Base-by-base conservation (phyloP, 495 filamentous ascomycete species). In the Rusavskia elegans region DNA sequence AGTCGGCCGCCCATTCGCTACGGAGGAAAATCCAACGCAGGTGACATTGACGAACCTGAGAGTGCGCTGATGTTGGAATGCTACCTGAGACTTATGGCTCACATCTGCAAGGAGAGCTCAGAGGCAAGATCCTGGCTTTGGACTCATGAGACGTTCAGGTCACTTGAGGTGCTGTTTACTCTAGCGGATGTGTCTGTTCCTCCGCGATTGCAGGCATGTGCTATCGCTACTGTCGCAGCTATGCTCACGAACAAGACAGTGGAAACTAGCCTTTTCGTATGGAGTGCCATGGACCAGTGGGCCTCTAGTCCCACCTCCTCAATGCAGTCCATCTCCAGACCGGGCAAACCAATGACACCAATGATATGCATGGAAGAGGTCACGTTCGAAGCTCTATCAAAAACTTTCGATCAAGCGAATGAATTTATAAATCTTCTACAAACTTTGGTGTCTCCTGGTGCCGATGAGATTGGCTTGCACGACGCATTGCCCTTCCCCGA, bases 11-110 rank as follows among this genome's bases (percentile, higher is more conserved):
- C 73, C 8, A 62, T 74, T n/a, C 70, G 80, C 49, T 78, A 78
- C 51, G 63, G 72, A 2, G 71, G 75, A 51, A 84, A 84, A 57
- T 69, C 73, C 21, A 83, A 86, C 54, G 72, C 76, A n/a, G 83
- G 76, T 44, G 75, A 81, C 30, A 75, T 80, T 64, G 78, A 73
- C 53, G 79, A 94, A 62, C 88, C 87, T 21, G 93, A 98, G 63
- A 85, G 83, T 45, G 78, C 80, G 16, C 79, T 92, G 59, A 95
- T 96, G 86, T 71, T 97, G 30, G 88, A 95, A 61, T 88, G 85
- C 56, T 95, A 95, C 61, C 72, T 99, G 37, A 80, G 89, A 10
- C 72, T 99, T 7, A 85, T 93, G 53, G 77, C 84, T 4, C 87
- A 90, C 61, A 66, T 96, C 25, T 82, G 78, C 45, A 68, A 73